These are phyloP conservation scores for Ophiobolus disseminans DNA, from an alignment of 2,329 filamentous ascomycete species.

Conservation along the genomic window DNA sequence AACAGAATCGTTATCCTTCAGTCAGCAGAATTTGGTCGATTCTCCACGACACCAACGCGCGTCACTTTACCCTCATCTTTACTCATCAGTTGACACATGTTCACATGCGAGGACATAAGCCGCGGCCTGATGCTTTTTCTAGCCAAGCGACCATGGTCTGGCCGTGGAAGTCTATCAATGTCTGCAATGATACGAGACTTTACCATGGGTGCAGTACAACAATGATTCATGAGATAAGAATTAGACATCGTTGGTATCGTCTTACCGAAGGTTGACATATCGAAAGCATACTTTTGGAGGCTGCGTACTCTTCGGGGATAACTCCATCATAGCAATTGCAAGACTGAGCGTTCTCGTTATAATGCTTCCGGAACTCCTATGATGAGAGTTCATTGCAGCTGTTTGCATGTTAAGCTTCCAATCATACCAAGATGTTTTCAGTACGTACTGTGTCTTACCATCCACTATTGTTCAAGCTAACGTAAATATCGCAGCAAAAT, in stretches of 20 bases:
- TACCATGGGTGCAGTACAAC: too few relatives aligned
- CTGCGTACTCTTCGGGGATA: not conserved
- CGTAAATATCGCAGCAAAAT: not conserved
- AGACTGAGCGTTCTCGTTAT: too few relatives aligned
- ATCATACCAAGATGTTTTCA: not conserved
- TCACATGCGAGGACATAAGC: not conserved
- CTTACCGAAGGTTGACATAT: not conserved
- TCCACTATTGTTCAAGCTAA: too few relatives aligned
- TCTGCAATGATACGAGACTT: not conserved
- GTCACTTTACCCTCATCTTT: not conserved
- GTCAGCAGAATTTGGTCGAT: not conserved
- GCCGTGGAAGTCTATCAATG: not conserved
- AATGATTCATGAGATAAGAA: not conserved
- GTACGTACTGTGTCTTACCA: not conserved
- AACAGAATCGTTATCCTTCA: conserved; percentile 1
- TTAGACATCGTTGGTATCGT: too few relatives aligned
- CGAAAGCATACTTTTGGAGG: not conserved
- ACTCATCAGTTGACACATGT: not conserved
- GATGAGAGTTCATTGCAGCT: too few relatives aligned
- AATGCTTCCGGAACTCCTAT: too few relatives aligned
- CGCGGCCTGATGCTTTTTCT: not conserved
- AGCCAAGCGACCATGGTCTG: not conserved
- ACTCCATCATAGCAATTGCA: not conserved
- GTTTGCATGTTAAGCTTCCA: too few relatives aligned
- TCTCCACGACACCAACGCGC: not conserved